Conservation (phyloP, 2,329 filamentous ascomycete genomes). For the Talaromyces piceae region DNA sequence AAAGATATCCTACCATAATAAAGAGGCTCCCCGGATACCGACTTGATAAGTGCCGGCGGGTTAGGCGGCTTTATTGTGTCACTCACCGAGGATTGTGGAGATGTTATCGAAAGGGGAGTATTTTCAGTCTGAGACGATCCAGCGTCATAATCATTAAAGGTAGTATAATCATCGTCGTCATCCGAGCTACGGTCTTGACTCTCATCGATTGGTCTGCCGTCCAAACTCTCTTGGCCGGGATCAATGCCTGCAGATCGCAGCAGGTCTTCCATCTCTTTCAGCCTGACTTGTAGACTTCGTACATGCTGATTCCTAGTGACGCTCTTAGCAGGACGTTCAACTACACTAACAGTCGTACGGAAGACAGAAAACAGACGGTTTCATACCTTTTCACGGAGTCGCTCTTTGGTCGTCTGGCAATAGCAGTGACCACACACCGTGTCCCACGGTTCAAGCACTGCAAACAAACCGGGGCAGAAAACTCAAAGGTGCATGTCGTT, state of each 20-base stretch:
- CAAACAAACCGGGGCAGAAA: slow-evolving; percentile 3
- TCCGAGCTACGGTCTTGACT: slow-evolving; percentile 1
- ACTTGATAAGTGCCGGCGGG: background rate
- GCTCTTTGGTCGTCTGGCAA: slow-evolving; percentile 3
- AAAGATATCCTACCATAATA: slow-evolving; percentile 64
- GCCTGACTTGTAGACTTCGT: slow-evolving; percentile 1
- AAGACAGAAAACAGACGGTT: background rate
- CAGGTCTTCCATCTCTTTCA: slow-evolving; percentile 7
- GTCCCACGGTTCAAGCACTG: slow-evolving; percentile 6
- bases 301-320: slow-evolving; percentile 1
- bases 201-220: background rate
- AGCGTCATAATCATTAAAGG: background rate
- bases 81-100: slow-evolving; percentile 2
- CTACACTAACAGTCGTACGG: background rate
- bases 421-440: background rate
- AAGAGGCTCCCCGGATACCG: slow-evolving; percentile 75
- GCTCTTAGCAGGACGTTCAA: background rate
- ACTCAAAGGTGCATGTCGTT: slow-evolving; percentile 5
- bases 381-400: slow-evolving; percentile 10
- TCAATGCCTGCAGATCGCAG: slow-evolving; percentile 9
- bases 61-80: background rate
- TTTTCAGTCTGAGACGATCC: background rate
- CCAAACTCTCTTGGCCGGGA: slow-evolving; percentile 3
- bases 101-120: background rate
- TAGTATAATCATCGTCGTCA: background rate